phyloP scores from a whole-genome alignment of 495 filamentous ascomycete species.

The Penicillium odoratum region DNA sequence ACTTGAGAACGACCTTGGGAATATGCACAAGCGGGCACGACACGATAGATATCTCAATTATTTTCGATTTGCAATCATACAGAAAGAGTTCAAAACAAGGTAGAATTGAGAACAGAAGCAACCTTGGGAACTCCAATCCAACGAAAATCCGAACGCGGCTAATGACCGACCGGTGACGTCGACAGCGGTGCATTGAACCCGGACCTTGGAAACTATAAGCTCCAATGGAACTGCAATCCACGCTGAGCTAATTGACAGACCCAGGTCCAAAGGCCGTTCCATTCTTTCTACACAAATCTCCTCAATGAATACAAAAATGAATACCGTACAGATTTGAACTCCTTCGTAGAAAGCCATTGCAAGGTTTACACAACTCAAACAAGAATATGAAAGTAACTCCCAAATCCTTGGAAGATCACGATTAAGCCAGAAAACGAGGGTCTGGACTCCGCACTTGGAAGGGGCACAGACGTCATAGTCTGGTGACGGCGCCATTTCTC shows the following conservation, averaged over 20 bases:
- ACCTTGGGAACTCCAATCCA: background rate
- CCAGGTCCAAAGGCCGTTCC: background rate
- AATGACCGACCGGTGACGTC: constrained; percentile 37
- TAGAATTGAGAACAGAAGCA: background rate
- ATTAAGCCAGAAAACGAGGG: constrained; percentile 1
- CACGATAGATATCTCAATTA: too few species aligned
- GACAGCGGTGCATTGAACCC: constrained; percentile 8
- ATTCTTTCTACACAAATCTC: background rate
- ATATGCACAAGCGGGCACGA: too few species aligned
- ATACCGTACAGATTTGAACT: too few species aligned
- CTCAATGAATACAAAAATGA: too few species aligned
- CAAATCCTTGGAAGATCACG: background rate
- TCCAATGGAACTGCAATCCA: background rate
- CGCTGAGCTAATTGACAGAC: background rate
- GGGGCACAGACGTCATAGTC: constrained; percentile 25
- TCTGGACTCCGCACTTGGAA: constrained; percentile 3
- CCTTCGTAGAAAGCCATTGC: too few species aligned
- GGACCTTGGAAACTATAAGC: constrained; percentile 1
- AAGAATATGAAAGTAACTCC: background rate
- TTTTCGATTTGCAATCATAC: background rate
- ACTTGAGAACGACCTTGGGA: too few species aligned
- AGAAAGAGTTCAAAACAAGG: too few species aligned
- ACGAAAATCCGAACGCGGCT: constrained; percentile 7
- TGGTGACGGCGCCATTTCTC: constrained; percentile 4
- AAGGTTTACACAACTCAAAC: background rate